Percentiles rank a stretch among this genome's conserved stretches.
Evolutionary conservation across 257 asterid species (phyloP).

Genomic region (Solanum chiquidenum): DNA sequence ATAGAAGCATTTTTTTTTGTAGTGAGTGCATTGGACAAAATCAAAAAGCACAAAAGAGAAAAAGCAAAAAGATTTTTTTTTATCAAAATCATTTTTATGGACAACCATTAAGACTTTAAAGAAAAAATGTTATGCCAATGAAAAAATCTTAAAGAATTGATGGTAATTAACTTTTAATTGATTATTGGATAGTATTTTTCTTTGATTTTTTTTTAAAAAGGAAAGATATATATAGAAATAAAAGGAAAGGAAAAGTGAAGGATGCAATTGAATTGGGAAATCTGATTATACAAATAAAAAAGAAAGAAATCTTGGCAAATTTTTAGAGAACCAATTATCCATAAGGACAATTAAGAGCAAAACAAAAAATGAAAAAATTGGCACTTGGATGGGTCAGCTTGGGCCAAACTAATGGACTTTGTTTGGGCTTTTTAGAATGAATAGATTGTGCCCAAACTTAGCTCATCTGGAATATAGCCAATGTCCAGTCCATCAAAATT

Average conservation of each 20-base stretch:
- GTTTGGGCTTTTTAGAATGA: neutral
- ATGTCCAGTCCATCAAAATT: too few relatives aligned
- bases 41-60: neutral
- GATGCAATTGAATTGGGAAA: neutral
- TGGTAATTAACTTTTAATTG: neutral
- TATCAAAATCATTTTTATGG: neutral
- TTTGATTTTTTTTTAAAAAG: too few relatives aligned
- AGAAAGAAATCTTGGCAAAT: neutral
- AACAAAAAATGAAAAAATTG: neutral
- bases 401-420: neutral
- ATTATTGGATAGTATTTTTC: neutral
- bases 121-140: neutral
- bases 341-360: neutral
- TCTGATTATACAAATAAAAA: neutral
- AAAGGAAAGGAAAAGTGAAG: neutral
- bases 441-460: too few relatives aligned
- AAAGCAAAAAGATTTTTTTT: too few relatives aligned
- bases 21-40: neutral
- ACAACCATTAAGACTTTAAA: neutral
- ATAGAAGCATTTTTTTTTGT: neutral
- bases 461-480: too few relatives aligned
- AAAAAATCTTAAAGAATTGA: neutral
- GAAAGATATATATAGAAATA: too few relatives aligned
- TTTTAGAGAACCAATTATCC: neutral
- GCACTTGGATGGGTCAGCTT: neutral